Conservation (phyloP, 2,329 filamentous ascomycete genomes). For the Rutstroemia sydowiana region DNA sequence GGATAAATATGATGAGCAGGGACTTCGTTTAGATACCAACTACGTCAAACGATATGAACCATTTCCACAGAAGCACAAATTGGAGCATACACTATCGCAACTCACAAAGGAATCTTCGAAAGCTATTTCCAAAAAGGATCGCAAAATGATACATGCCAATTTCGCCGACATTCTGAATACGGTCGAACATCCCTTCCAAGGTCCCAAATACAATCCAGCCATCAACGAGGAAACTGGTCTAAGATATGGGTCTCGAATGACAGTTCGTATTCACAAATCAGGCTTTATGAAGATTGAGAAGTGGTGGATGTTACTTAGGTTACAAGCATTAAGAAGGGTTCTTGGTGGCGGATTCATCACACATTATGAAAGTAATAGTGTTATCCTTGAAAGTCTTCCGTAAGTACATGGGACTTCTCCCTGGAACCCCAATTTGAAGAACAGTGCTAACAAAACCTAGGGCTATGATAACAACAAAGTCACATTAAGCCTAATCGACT, state of each 20-base stretch:
- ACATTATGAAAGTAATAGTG: conserved; percentile 55
- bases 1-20: conserved; percentile 29
- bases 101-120: conserved; percentile 54
- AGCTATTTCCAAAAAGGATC: conserved; percentile 57
- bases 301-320: conserved; percentile 66
- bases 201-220: conserved; percentile 59
- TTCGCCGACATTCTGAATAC: conserved; percentile 61
- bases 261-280: conserved; percentile 49
- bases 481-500: too few relatives aligned
- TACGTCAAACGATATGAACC: conserved; percentile 59
- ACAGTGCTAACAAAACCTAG: too few relatives aligned
- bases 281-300: conserved; percentile 58
- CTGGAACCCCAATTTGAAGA: too few relatives aligned
- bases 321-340: conserved; percentile 53
- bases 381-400: conserved; percentile 52
- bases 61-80: conserved; percentile 55
- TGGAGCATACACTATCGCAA: conserved; percentile 50
- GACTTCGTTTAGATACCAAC: conserved; percentile 31
- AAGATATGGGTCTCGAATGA: conserved; percentile 55
- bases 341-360: conserved; percentile 54
- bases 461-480: too few relatives aligned
- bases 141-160: conserved; percentile 56
- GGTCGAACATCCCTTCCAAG: conserved; percentile 58
- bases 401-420: conserved; percentile 15
- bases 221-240: conserved; percentile 52